Evolutionary conservation across 2,329 filamentous ascomycete genomes (phyloP).

Genomic region (Cytospora chrysosperma): DNA sequence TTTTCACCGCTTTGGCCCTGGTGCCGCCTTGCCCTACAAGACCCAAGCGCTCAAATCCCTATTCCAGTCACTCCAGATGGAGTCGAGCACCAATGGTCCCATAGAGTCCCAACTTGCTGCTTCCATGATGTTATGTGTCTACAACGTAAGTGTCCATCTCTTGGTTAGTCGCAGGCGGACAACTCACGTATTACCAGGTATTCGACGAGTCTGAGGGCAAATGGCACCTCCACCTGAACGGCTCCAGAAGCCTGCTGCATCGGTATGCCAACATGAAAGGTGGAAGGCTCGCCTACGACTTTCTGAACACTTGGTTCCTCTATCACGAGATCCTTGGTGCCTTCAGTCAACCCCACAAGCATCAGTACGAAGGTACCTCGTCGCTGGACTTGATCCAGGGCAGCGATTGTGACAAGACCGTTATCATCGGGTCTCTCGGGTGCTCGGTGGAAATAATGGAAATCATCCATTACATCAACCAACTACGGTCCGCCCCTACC

Average conservation of each 20-base stretch:
- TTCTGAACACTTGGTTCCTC: constrained; percentile 46
- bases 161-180: not conserved
- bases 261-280: constrained; percentile 29
- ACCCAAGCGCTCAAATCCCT: constrained; percentile 40
- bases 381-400: constrained; percentile 33
- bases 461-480: constrained; percentile 44
- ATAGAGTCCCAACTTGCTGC: constrained; percentile 43
- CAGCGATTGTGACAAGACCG: constrained; percentile 32
- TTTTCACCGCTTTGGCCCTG: constrained; percentile 40
- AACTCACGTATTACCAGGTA: constrained; percentile 36
- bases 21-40: constrained; percentile 43
- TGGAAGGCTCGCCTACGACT: constrained; percentile 34
- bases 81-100: constrained; percentile 28
- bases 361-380: constrained; percentile 28
- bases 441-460: constrained; percentile 47
- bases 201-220: constrained; percentile 48
- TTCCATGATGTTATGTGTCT: constrained; percentile 52
- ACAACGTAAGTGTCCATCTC: constrained; percentile 40
- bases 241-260: constrained; percentile 39
- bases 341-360: constrained; percentile 39
- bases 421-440: constrained; percentile 46
- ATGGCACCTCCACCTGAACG: constrained; percentile 45
- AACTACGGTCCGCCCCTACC: constrained; percentile 29
- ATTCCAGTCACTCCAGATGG: constrained; percentile 36
- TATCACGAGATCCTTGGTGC: constrained; percentile 47